Percentiles rank a stretch among this genome's conserved stretches.
These are phyloP conservation scores for Zanthoxylum bungeanum DNA, from an alignment of 345 rosid species.

Conservation along the genomic window DNA sequence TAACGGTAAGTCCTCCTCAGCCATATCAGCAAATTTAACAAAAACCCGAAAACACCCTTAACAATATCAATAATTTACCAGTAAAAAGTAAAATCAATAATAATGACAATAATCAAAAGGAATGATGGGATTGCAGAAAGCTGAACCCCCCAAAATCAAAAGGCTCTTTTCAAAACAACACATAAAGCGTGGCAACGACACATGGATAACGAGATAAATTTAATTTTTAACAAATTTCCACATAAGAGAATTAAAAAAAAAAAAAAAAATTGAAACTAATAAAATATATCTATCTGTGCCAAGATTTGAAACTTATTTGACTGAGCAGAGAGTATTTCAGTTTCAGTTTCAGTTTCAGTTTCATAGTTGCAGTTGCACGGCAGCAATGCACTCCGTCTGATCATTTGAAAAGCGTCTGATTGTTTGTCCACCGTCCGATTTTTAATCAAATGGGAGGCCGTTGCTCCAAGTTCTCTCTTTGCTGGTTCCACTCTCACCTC, in stretches of 20 bases:
- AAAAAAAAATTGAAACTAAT: no score
- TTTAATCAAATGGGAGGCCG: slow-evolving; percentile 55
- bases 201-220: neutral
- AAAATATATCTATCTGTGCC: neutral
- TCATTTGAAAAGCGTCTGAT: neutral
- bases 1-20: no score
- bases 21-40: neutral
- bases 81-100: neutral
- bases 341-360: no score
- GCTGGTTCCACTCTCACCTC: slow-evolving; percentile 71
- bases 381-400: slow-evolving; percentile 22
- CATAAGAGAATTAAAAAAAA: no score
- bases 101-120: neutral
- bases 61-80: neutral
- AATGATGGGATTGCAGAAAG: slow-evolving; percentile 15
- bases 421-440: neutral
- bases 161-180: slow-evolving; percentile 4
- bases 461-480: slow-evolving; percentile 65
- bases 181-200: neutral
- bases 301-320: neutral
- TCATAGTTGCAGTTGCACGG: neutral
- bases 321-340: neutral
- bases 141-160: neutral
- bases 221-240: neutral
- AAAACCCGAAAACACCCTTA: neutral